Conservation (phyloP, 2,329 filamentous ascomycete species). For the Camillea tinctor region DNA sequence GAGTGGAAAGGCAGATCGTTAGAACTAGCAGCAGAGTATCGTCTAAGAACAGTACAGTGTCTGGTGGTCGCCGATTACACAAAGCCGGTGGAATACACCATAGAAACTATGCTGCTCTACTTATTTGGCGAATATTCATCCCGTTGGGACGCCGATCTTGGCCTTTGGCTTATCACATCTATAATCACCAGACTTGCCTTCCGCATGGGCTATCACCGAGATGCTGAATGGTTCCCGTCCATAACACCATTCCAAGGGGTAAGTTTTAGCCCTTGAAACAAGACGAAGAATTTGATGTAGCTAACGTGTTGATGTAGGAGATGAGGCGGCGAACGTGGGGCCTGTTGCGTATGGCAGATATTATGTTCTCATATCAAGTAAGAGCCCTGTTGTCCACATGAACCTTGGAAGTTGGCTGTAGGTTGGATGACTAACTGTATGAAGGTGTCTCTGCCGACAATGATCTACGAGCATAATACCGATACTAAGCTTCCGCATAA, state of each 20-base stretch:
- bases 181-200: constrained; percentile 58
- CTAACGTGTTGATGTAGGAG: constrained; percentile 47
- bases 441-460: constrained; percentile 57
- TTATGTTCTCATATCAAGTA: constrained; percentile 74
- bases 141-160: constrained; percentile 70
- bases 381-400: constrained; percentile 46
- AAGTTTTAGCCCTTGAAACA: constrained; percentile 30
- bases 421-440: constrained; percentile 9
- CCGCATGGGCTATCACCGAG: constrained; percentile 76
- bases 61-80: constrained; percentile 75
- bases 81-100: constrained; percentile 68
- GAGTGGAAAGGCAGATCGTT: constrained; percentile 70
- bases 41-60: constrained; percentile 73
- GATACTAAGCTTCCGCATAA: constrained; percentile 76
- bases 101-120: constrained; percentile 77
- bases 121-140: constrained; percentile 73
- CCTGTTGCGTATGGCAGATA: constrained; percentile 69
- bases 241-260: constrained; percentile 71
- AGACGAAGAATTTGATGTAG: not conserved
- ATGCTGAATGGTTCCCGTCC: constrained; percentile 70
- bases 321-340: constrained; percentile 70
- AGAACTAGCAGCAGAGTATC: constrained; percentile 63
- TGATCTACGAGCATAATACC: constrained; percentile 72
- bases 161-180: constrained; percentile 59
- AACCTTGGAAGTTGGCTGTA: too few relatives aligned